phyloP scores from a whole-genome alignment of 768 basidiomycete species.

The Tulasnella sp. region DNA sequence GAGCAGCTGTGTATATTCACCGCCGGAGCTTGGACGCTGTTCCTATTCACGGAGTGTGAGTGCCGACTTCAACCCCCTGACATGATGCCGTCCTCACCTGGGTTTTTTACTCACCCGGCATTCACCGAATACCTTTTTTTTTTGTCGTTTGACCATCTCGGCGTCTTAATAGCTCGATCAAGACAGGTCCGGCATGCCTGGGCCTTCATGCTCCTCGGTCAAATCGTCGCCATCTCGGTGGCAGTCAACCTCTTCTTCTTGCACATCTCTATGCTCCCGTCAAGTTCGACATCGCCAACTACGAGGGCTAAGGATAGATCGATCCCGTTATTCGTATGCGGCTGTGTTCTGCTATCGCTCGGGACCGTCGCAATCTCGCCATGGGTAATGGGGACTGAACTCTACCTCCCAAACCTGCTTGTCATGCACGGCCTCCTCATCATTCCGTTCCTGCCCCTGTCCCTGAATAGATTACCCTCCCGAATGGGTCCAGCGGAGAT shows the following conservation, averaged over 20 bases:
- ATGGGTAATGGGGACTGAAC: constrained; percentile 29
- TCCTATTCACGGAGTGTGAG: constrained; percentile 44
- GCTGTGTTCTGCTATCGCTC: constrained; percentile 38
- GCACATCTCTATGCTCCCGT: constrained; percentile 28
- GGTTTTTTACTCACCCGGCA: neutral
- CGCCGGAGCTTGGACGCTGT: constrained; percentile 44
- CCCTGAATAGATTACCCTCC: constrained; percentile 9
- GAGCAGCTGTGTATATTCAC: constrained; percentile 54
- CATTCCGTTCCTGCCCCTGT: constrained; percentile 38
- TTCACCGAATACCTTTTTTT: neutral
- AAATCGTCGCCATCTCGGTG: constrained; percentile 60
- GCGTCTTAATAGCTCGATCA: constrained; percentile 2
- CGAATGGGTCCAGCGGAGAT: constrained; percentile 19
- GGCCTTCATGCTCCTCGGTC: constrained; percentile 65
- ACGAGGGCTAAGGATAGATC: neutral
- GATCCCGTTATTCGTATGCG: constrained; percentile 29
- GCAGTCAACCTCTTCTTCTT: constrained; percentile 54
- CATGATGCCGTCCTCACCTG: neutral
- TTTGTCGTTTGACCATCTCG: no score
- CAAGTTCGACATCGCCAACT: neutral
- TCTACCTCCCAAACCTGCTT: constrained; percentile 51
- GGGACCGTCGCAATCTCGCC: constrained; percentile 38
- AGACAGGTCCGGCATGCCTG: constrained; percentile 40
- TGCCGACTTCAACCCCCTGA: neutral
- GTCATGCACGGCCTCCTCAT: constrained; percentile 49